Base-by-base conservation (phyloP, 768 basidiomycete genomes). In the Polyporus arcularius region DNA sequence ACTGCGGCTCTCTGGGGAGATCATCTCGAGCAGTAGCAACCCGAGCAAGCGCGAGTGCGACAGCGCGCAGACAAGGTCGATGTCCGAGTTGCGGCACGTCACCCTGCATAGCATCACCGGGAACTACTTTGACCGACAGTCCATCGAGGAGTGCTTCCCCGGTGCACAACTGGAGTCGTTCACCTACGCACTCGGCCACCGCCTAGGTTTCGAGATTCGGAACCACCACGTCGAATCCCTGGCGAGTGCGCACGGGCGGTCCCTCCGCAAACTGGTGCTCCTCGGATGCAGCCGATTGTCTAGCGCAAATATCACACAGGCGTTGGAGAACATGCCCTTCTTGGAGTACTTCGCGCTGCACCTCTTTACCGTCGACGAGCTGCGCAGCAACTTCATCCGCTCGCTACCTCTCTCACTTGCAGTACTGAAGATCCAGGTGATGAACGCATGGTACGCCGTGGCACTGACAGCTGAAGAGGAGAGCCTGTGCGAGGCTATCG, bases 341-440 rank as follows among this genome's bases (percentile, higher is more conserved):
- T 67, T 79, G 26, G 71, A 75, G 54, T 75, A 75, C 55, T 69
- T 80, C 47, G 74, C 75, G 1, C 65, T 80, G 26, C 72, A 71
- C 2, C 60, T 75, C 21, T 64, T 75, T 39, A 77, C 75, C 8
- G 74, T 75, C 6, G 68, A 70, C 26, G 76, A 79, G 48, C 67
- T 75, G 10, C 45, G 67, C 52, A 68, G 60, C 31, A 67, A 73
- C 49, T 76, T 78, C 55, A 60, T 78, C 30, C 51, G 56, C 14
- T 65, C 70, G 1, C 47, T 80, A 11, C 73, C 75, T 8, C 63
- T 61, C 14, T 68, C 56, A 12, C 53, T 76, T 6, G 28, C n/a
- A 10, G 72, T 73, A 7, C 54, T 80, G 56, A 80, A 77, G 62
- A 53, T 79, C 10, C 67, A 72, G 32, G 61, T 78, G n/a, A 69